These are phyloP conservation scores for Carpinus viminea DNA, from an alignment of 306 rosid genomes.

Conservation along the genomic window DNA sequence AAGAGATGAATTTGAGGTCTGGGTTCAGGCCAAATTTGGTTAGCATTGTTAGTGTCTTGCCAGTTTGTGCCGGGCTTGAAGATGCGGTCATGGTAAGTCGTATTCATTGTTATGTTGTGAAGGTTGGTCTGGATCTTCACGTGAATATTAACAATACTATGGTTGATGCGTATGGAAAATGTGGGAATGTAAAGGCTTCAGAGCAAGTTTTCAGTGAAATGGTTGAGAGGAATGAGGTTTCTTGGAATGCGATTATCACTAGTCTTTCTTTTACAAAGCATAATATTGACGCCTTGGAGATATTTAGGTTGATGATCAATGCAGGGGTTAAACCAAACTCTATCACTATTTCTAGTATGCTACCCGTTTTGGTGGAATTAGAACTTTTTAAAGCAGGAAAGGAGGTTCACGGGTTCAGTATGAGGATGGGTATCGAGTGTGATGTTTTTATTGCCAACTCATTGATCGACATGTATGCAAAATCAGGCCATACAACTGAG, in stretches of 20 bases:
- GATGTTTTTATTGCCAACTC: slow-evolving; percentile 74
- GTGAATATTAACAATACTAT: slow-evolving; percentile 63
- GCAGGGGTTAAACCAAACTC: slow-evolving; percentile 61
- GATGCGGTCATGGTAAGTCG: slow-evolving; percentile 48
- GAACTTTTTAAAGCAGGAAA: slow-evolving; percentile 51
- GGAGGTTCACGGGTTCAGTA: slow-evolving; percentile 73
- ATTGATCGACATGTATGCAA: slow-evolving; percentile 79
- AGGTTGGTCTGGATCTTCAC: slow-evolving; percentile 64
- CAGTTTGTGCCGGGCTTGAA: slow-evolving; percentile 58
- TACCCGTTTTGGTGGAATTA: slow-evolving; percentile 72
- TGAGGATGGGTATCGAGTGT: slow-evolving; percentile 53
- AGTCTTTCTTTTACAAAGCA: slow-evolving; percentile 60
- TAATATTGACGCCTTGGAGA: slow-evolving; percentile 46
- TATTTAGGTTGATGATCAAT: slow-evolving; percentile 62
- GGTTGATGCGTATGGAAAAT: slow-evolving; percentile 83
- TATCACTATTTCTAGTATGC: slow-evolving; percentile 65
- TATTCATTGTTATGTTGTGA: slow-evolving; percentile 67
- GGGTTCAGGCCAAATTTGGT: slow-evolving; percentile 58
- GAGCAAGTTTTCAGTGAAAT: slow-evolving; percentile 69
- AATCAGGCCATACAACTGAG: slow-evolving; percentile 52
- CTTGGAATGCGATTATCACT: slow-evolving; percentile 80
- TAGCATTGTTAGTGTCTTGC: slow-evolving; percentile 58
- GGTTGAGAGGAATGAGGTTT: slow-evolving; percentile 66
- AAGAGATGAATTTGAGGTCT: slow-evolving; percentile 42
- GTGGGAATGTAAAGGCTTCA: slow-evolving; percentile 59